phyloP scores from a whole-genome alignment of 2,329 filamentous ascomycete genomes.

The Pseudogymnoascus sp. region DNA sequence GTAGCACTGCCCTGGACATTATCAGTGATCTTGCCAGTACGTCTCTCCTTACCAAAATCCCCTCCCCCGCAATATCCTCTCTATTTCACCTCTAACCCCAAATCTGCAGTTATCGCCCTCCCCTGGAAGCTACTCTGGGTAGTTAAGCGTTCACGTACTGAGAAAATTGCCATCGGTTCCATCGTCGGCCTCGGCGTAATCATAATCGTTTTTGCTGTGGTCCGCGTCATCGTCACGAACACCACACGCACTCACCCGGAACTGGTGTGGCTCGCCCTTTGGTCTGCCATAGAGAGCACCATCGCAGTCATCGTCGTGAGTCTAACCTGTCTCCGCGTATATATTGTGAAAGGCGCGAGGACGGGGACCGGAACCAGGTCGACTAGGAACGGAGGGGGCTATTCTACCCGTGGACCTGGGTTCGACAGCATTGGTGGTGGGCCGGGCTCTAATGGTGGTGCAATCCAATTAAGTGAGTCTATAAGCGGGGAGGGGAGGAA shows the following conservation, averaged over 20 bases:
- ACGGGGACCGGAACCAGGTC: not conserved
- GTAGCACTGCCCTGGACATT: slow-evolving; percentile 6
- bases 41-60: no score
- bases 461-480: not conserved
- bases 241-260: slow-evolving; percentile 1
- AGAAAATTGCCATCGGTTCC: slow-evolving; percentile 3
- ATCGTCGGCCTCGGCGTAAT: slow-evolving; percentile 5
- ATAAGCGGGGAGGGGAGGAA: not conserved
- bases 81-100: no score
- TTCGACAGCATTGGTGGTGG: not conserved
- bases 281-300: slow-evolving; percentile 8
- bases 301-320: slow-evolving; percentile 6
- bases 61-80: no score
- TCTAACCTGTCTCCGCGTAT: not conserved
- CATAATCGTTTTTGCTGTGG: slow-evolving; percentile 4
- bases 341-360: not conserved
- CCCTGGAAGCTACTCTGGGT: slow-evolving; percentile 3
- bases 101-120: not conserved
- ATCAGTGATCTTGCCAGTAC: not conserved
- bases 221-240: slow-evolving; percentile 10
- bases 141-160: not conserved
- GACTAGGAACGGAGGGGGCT: not conserved
- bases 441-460: not conserved
- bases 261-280: slow-evolving; percentile 5
- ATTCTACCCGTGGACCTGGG: not conserved